Base-by-base conservation (phyloP, 2,329 filamentous ascomycete species). In the Penicillium vulpinum region DNA sequence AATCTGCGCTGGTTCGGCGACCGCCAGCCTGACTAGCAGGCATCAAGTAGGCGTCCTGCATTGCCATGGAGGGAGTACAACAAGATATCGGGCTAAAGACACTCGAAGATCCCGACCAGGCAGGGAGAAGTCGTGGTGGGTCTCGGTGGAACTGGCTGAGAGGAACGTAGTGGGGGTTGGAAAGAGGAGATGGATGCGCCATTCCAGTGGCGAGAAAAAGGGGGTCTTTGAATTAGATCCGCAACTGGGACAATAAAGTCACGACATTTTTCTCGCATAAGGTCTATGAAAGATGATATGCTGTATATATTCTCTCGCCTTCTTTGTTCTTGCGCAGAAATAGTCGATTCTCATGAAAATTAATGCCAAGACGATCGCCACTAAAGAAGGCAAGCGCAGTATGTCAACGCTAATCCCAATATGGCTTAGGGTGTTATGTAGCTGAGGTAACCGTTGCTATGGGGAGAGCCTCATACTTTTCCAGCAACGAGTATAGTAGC, bases 21-120 rank as follows among this genome's bases (percentile, higher is more conserved):
- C 82, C 83, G 73, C 89, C 90, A 57, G 87, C 80, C 15, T 92
- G 91, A 61, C 89, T 92, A 70, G 91, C 90, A 18, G 91, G 88
- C 90, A 97, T 94, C 70, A 96, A 87, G 78, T 93, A 96, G 24
- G 92, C 92, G 70, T 90, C 90, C 76, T 47, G 83, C 75, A 44
- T 83, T 60, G 77, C 77, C 81, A 81, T 47, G 51, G 66, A 70
- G 64, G 73, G 74, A 44, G 38, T 43, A 44, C 38, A 61, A 61
- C 54, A 55, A 31, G 63, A 61, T 57, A 67, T 69, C 51, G 62
- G 59, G 53, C 65, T 64, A 52, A 66, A 66, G 60, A 58, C 49
- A 54, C 67, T 64, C 44, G 65, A 67, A 64, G 68, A 68, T 64
- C 66, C 69, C 38, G 36, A 9, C 47, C 47, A 50, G 31, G 16